phyloP scores from a whole-genome alignment of 139 green algal species.

The Spirogloea muscicola region DNA sequence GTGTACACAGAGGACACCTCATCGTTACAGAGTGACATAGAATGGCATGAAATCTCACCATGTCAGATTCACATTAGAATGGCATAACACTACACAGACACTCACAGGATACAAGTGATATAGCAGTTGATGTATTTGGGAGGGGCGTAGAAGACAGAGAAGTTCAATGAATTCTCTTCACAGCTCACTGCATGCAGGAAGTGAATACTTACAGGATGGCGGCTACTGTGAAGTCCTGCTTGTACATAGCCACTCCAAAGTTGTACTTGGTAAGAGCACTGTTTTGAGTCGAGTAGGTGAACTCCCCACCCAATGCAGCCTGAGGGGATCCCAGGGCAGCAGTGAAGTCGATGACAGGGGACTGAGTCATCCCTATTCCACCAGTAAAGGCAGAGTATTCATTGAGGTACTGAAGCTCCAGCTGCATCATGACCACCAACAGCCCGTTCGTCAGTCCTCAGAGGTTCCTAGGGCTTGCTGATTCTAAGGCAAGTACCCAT shows the following conservation, averaged over 20 bases:
- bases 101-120: not conserved
- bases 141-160: not conserved
- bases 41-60: not conserved
- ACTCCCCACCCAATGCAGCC: slow-evolving; percentile 31
- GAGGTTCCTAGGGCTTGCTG: too few relatives aligned
- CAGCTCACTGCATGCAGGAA: not conserved
- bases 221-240: slow-evolving; percentile 39
- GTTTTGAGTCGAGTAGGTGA: slow-evolving; percentile 43
- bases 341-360: slow-evolving; percentile 24
- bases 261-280: slow-evolving; percentile 48
- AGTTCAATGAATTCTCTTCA: not conserved
- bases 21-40: not conserved
- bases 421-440: slow-evolving; percentile 7
- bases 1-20: not conserved
- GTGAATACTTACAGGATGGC: slow-evolving; percentile 25
- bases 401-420: slow-evolving; percentile 14
- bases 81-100: not conserved
- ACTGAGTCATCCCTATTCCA: slow-evolving; percentile 16
- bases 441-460: too few relatives aligned
- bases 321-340: slow-evolving; percentile 34
- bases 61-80: not conserved
- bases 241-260: slow-evolving; percentile 22
- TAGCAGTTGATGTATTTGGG: not conserved
- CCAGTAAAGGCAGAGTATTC: not conserved
- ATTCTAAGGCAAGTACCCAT: too few relatives aligned